Evolutionary conservation across 1,284 basidiomycete genomes (phyloP), one percentile per base, ranked within the genome.

Genomic region (Trametes pubescens): DNA sequence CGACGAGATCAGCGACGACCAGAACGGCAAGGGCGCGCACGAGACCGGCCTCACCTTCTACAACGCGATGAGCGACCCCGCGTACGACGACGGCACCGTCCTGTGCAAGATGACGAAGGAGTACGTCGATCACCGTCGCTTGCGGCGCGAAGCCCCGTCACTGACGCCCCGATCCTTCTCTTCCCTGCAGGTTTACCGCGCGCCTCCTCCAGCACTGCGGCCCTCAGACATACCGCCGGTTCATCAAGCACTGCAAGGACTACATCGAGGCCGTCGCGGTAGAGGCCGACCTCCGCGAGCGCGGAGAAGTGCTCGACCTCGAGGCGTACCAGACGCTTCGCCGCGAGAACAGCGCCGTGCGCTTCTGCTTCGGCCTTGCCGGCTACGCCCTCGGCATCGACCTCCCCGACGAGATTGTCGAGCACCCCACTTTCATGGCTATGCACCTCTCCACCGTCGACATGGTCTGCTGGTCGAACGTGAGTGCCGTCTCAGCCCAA

Each of bases 1-100:
- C 59, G 89, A 91, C 72, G 89, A 90, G 74, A 80, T 89, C 65
- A 89, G 86, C 71, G 88, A 91, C 69, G 87, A 89, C 57, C 88
- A 89, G 75, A 82, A 78, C 65, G 84, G 83, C 24, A 75, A 76
- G 61, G 87, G 85, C 59, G 88, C 87, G 35, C 77, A 80, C 43
- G 74, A 77, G 43, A 88, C 86, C 43, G 84, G 87, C 22, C 77
- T 81, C 40, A 77, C 84, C 22, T 85, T 87, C 66, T 76, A 86
- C 57, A 80, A 84, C 57, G 81, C 83, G 13, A 81, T 90, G 79
- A 78, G 75, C 61, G 78, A 86, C 69, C 73, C 82, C 14, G 75
- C 79, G n/a, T 86, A 81, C 79, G 78, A 84, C 57, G 84, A 89
- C 69, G 78, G 80, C 53, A 86, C 86, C 11, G 75, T 77, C 13